Evolutionary conservation across 1,139 yeast species (phyloP), one percentile per base, ranked within the genome.

Genomic region (Yamadazyma aaseri): DNA sequence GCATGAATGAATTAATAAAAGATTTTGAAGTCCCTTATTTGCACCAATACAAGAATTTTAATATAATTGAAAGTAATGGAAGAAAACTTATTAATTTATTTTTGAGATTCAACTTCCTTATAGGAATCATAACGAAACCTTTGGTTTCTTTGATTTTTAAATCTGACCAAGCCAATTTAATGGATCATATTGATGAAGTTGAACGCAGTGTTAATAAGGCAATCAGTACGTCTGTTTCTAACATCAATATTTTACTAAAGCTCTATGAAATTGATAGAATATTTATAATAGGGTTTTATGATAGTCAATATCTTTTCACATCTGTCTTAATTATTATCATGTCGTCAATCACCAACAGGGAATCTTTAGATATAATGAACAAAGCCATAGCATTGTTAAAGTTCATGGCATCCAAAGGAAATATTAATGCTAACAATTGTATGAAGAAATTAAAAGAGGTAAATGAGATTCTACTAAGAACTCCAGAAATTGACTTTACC

Each of bases 281-380:
- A 17, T 72, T 73, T 25, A 54, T 62, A 12, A 60, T 67, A 38
- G 80, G 79, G 9, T 73, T 68, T 47, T 73, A 76, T 73, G 79
- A 75, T 48, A 63, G 73, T 23, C 75, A 73, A 45, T 73, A 72
- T 49, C 52, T 74, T 33, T 73, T 64, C 44, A 60, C 70, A 7
- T 67, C 79, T 0, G 44, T 72, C 10, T 46, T 71, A 24, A 55
- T 71, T 13, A 53, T 72, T 20, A 51, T 70, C 20, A 63, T 73
- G 53, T 60, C 69, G 1, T 53, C 58, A n/a, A 41, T 55, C n/a
- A 53, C 56, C 11, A 65, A 62, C n/a, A 44, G 48, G 9, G 34
- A 46, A n/a, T 58, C 54, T 29, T 34, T 40, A 11, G 47, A 54
- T 3, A 58, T 62, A 20, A 48, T 68, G 10, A 47, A 54, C 33